Conservation (phyloP, 345 rosid species). For the Noccaea bulbosa region DNA sequence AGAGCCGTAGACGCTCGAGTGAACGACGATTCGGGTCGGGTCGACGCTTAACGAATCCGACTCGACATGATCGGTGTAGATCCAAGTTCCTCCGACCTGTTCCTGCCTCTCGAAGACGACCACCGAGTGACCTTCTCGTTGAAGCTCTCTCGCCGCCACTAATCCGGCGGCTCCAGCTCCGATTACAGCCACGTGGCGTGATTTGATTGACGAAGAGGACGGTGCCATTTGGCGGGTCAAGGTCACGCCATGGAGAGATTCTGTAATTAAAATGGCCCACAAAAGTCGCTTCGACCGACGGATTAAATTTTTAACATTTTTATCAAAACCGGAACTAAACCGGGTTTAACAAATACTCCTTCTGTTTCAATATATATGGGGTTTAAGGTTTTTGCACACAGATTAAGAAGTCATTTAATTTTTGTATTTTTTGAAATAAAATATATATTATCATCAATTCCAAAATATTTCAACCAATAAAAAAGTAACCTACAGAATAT, state of each 20-base stretch:
- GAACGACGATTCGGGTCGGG: slow-evolving; percentile 57
- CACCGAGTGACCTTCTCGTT: slow-evolving; percentile 75
- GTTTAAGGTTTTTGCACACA: too few relatives aligned
- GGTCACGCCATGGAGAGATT: background rate
- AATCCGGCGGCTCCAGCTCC: slow-evolving; percentile 93
- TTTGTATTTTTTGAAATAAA: too few relatives aligned
- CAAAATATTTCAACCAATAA: too few relatives aligned
- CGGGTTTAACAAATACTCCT: too few relatives aligned
- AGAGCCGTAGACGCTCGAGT: slow-evolving; percentile 74
- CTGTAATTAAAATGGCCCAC: too few relatives aligned
- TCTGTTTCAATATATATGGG: too few relatives aligned
- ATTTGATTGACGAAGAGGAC: slow-evolving; percentile 33
- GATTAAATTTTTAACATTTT: too few relatives aligned
- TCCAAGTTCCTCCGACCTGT: slow-evolving; percentile 82
- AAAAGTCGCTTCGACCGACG: too few relatives aligned
- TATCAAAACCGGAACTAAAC: too few relatives aligned
- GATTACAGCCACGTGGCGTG: slow-evolving; percentile 76
- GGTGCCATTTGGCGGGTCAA: slow-evolving; percentile 37
- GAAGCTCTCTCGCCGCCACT: slow-evolving; percentile 78
- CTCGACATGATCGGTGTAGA: slow-evolving; percentile 62
- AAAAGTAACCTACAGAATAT: too few relatives aligned
- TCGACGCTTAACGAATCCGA: slow-evolving; percentile 69
- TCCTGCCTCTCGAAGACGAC: slow-evolving; percentile 70
- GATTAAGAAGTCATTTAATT: too few relatives aligned
- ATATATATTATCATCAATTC: too few relatives aligned